phyloP scores from a whole-genome alignment of 1,284 basidiomycete species.

The Tilletia setariae region DNA sequence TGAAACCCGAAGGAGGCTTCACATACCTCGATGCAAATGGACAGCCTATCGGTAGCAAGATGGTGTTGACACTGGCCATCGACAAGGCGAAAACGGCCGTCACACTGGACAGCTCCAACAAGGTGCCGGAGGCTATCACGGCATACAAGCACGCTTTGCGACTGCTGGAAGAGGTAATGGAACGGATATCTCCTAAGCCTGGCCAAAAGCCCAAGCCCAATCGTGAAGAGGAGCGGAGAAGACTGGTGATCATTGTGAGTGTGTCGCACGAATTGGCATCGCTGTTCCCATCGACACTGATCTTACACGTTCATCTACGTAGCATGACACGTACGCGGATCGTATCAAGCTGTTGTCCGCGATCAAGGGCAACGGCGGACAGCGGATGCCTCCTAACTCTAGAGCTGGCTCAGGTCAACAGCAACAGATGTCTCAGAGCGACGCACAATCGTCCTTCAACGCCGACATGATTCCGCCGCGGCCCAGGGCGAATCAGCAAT shows the following conservation, averaged over 20 bases:
- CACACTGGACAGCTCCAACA: slow-evolving; percentile 54
- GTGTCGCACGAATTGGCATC: not conserved
- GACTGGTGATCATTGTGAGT: slow-evolving; percentile 53
- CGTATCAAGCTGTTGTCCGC: slow-evolving; percentile 51
- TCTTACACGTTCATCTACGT: not conserved
- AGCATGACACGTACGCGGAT: slow-evolving; percentile 57
- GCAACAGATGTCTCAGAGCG: not conserved
- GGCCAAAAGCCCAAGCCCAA: slow-evolving; percentile 37
- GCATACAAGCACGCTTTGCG: slow-evolving; percentile 55
- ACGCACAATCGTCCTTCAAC: not conserved
- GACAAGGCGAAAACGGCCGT: slow-evolving; percentile 56
- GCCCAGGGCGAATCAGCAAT: not conserved
- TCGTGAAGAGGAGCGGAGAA: slow-evolving; percentile 53
- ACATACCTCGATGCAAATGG: slow-evolving; percentile 41
- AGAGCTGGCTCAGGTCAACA: not conserved
- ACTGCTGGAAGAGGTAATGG: slow-evolving; percentile 56
- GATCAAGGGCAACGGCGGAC: not conserved
- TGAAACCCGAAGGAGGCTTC: slow-evolving; percentile 7
- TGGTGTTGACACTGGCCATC: slow-evolving; percentile 55
- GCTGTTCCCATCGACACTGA: not conserved
- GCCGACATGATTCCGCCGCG: slow-evolving; percentile 8
- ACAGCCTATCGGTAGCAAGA: slow-evolving; percentile 46
- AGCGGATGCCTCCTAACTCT: too few species aligned
- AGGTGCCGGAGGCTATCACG: slow-evolving; percentile 54
- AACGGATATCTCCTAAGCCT: slow-evolving; percentile 50